These are phyloP conservation scores for Stentor coeruleus DNA, from an alignment of 73 alveolate species.

Conservation along the genomic window DNA sequence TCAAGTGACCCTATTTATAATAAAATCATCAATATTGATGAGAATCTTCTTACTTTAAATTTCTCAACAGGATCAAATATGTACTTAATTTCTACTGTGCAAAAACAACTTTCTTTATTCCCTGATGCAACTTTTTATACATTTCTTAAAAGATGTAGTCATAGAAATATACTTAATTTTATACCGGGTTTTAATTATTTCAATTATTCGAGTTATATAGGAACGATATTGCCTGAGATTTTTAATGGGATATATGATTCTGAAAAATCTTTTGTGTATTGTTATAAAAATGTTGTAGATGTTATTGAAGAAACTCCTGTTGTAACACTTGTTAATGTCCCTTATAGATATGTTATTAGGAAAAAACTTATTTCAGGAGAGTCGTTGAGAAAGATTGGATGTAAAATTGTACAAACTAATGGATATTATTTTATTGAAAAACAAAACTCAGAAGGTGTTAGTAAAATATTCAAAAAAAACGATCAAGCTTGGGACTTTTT, in stretches of 20 bases:
- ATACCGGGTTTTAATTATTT: too few species aligned
- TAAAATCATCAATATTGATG: not conserved
- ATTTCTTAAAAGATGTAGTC: not conserved
- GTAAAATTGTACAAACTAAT: not conserved
- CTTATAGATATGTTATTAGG: not conserved
- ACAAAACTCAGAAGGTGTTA: not conserved
- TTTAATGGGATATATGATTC: not conserved
- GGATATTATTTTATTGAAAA: not conserved
- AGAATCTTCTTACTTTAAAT: not conserved
- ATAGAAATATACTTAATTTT: not conserved
- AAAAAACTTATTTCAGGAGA: not conserved
- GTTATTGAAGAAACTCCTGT: not conserved
- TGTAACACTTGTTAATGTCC: not conserved
- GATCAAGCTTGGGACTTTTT: not conserved
- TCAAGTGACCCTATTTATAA: not conserved
- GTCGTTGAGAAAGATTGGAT: not conserved
- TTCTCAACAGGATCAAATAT: not conserved
- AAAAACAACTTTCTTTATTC: not conserved
- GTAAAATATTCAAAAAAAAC: too few species aligned
- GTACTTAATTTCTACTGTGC: not conserved
- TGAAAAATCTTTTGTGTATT: too few species aligned
- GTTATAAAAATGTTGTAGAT: not conserved
- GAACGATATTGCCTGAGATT: not conserved
- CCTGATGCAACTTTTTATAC: not conserved
- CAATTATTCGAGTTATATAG: too few species aligned